Evolutionary conservation across 2,329 filamentous ascomycete genomes (phyloP).

Genomic region (Penicillium psychrosexuale): DNA sequence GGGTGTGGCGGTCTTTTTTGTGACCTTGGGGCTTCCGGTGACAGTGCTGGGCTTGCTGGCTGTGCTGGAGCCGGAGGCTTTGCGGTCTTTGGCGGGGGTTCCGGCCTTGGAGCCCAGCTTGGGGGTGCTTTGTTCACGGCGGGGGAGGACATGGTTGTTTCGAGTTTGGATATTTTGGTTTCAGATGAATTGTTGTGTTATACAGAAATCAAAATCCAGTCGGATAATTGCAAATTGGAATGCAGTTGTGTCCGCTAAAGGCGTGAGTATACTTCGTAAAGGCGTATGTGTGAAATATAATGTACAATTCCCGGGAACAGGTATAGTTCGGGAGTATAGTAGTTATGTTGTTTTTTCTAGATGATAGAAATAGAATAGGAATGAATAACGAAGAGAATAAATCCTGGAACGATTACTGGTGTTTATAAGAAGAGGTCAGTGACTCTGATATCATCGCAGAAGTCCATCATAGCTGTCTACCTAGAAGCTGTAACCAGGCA

Average conservation of each 20-base stretch:
- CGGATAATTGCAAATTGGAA: neutral
- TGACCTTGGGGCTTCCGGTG: conserved; percentile 12
- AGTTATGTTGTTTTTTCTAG: conserved; percentile 4
- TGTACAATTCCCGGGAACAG: neutral
- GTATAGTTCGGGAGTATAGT: conserved; percentile 5
- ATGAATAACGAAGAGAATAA: neutral
- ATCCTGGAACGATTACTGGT: neutral
- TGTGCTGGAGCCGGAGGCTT: conserved; percentile 23
- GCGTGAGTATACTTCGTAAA: conserved; percentile 3
- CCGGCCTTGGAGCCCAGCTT: conserved; percentile 21
- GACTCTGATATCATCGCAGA: conserved; percentile 18
- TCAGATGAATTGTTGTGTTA: neutral
- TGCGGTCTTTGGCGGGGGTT: conserved; percentile 22
- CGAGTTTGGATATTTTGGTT: neutral
- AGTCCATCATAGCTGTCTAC: conserved; percentile 7
- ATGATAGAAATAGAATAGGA: neutral
- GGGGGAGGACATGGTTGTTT: conserved; percentile 17
- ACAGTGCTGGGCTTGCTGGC: conserved; percentile 18
- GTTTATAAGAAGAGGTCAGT: neutral
- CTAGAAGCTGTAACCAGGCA: conserved; percentile 11
- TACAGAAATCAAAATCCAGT: neutral
- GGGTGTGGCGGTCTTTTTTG: conserved; percentile 21
- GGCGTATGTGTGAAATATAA: neutral
- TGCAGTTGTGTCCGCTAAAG: neutral
- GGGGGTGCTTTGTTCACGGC: conserved; percentile 21